phyloP scores from a whole-genome alignment of 1,284 basidiomycete species.

The Trametes pubescens region DNA sequence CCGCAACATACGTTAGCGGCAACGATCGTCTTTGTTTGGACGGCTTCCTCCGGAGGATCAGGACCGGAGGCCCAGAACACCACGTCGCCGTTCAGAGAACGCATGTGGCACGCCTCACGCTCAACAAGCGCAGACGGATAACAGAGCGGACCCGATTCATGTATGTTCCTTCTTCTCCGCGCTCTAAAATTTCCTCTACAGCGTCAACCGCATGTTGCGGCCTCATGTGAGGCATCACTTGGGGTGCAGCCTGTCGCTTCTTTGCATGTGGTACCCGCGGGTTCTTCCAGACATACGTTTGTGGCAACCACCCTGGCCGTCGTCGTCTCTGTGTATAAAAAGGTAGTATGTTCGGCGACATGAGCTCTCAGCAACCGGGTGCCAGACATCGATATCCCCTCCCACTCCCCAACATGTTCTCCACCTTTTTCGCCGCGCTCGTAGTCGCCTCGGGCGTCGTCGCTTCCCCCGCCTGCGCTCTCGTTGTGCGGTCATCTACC shows the following conservation, averaged over 20 bases:
- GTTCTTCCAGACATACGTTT: constrained; percentile 8
- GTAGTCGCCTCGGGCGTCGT: constrained; percentile 17
- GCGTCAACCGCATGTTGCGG: constrained; percentile 5
- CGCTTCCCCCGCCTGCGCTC: constrained; percentile 13
- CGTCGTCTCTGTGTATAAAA: constrained; percentile 15
- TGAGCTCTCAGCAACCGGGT: neutral
- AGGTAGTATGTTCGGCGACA: constrained; percentile 10
- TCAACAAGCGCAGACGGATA: neutral
- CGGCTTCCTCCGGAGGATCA: neutral
- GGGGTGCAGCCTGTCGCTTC: neutral
- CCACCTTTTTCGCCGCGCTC: constrained; percentile 13
- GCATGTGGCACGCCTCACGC: neutral
- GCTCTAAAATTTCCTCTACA: constrained; percentile 10
- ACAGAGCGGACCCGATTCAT: constrained; percentile 2
- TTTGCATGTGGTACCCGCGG: constrained; percentile 13
- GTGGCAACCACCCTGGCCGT: neutral
- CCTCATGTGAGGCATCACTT: constrained; percentile 17
- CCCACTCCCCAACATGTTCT: constrained; percentile 14
- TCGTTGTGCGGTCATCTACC: constrained; percentile 14
- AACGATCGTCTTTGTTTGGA: neutral
- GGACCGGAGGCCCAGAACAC: neutral
- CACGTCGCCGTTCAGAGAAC: neutral
- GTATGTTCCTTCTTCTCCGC: constrained; percentile 11
- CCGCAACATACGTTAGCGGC: neutral
- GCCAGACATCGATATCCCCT: constrained; percentile 8